These are phyloP conservation scores for Ophiostoma himal-ulmi DNA, from an alignment of 2,329 filamentous ascomycete species.

Conservation along the genomic window DNA sequence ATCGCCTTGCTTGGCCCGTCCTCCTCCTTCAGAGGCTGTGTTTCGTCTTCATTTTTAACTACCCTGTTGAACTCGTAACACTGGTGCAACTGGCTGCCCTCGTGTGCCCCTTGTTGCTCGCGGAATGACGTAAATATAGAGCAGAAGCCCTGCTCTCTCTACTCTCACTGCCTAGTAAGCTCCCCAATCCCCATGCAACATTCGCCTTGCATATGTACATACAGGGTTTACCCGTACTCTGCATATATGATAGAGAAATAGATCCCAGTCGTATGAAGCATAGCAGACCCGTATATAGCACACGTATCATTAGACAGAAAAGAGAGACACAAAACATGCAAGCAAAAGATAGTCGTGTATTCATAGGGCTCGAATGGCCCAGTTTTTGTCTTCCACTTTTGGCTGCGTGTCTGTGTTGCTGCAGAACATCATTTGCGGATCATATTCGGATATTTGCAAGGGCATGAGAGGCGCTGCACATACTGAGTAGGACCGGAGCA, in stretches of 20 bases:
- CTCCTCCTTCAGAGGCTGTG: background rate
- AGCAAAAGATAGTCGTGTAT: too few relatives aligned
- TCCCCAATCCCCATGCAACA: slow-evolving; percentile 6
- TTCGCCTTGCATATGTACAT: slow-evolving; percentile 5
- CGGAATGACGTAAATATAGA: background rate
- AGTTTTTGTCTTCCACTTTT: slow-evolving; percentile 3
- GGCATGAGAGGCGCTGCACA: background rate
- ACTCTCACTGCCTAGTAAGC: background rate
- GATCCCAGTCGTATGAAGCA: background rate
- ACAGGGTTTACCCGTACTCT: background rate
- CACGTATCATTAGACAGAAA: background rate
- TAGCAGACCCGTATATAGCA: background rate
- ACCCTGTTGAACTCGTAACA: slow-evolving; percentile 11
- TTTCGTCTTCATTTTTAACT: slow-evolving; percentile 1
- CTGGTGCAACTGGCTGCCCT: slow-evolving; percentile 11
- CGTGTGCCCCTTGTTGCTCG: background rate
- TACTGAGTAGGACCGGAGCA: background rate
- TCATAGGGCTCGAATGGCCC: background rate
- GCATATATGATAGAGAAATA: background rate
- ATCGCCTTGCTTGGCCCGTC: too few relatives aligned
- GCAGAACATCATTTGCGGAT: slow-evolving; percentile 18
- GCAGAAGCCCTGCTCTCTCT: background rate
- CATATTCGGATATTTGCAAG: slow-evolving; percentile 9
- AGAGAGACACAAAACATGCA: too few relatives aligned
- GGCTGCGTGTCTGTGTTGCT: slow-evolving; percentile 12